Base-by-base conservation (phyloP, 2,329 filamentous ascomycete species). In the Claviceps lovelessii region DNA sequence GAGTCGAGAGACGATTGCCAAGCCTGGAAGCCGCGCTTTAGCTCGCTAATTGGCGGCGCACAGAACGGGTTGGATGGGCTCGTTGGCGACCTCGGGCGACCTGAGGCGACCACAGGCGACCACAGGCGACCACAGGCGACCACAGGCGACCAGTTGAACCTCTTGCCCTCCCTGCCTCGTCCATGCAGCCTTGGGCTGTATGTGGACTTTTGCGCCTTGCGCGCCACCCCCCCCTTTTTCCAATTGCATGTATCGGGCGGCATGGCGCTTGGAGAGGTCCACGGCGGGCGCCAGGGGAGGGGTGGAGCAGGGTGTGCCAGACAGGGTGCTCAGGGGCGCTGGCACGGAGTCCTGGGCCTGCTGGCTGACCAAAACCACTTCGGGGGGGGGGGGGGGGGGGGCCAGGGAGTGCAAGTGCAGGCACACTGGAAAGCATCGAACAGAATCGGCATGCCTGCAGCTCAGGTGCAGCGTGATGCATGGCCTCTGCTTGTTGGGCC, bases 21-120 rank as follows among this genome's bases (percentile, higher is more conserved):
- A 57, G 57, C 57, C 56, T 54, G 54, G 57, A 55, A 55, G 52
- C 57, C 57, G 57, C 57, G 56, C 57, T 57, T 54, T 58, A 39
- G 17, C 45, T 57, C 56, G 56, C 53, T 54, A 56, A 53, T 53
- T 57, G 35, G 46, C 49, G 56, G 51, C 51, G 56, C 53, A 55
- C 56, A 51, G 50, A 33, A 42, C 28, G 35, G 23, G 35, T 29
- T 51, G 4, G 44, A 35, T 19, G 23, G 28, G 49, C 48, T 47
- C 10, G 29, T 45, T 39, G 52, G 17, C 41, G 31, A 23, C 53
- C 23, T 31, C 45, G 4, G 45, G 28, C 45, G 45, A 47, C 45
- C 45, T 31, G 11, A 19, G 23, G 23, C 23, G 23, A 23, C 23
- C 23, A n/a, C 31, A 33, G 52, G 17, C 41, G 31, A 23, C 53